phyloP scores from a whole-genome alignment of 164 flowering plant genomes.

The Macadamia integrifolia region DNA sequence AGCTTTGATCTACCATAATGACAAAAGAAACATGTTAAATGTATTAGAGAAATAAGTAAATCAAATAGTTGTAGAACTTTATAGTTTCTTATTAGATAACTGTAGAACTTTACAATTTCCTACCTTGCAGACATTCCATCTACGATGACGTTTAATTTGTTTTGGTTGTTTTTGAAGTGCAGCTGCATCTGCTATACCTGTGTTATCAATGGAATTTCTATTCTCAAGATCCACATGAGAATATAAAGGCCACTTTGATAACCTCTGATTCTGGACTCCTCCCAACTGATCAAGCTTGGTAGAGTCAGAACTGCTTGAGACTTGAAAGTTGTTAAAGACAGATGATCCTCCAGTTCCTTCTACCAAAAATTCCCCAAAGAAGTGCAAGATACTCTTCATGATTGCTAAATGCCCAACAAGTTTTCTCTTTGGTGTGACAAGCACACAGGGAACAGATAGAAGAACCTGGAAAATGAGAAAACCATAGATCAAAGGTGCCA shows the following conservation, averaged over 20 bases:
- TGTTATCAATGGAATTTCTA: constrained; percentile 27
- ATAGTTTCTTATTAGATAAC: constrained; percentile 13
- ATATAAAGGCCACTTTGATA: constrained; percentile 35
- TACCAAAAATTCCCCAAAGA: constrained; percentile 81
- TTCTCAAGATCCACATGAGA: constrained; percentile 38
- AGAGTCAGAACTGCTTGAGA: constrained; percentile 32
- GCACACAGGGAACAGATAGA: constrained; percentile 65
- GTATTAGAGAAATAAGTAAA: not conserved
- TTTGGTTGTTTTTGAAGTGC: constrained; percentile 33
- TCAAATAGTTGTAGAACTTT: not conserved
- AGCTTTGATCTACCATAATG: constrained; percentile 61
- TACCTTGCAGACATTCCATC: constrained; percentile 88
- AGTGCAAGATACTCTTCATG: constrained; percentile 70
- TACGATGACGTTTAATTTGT: constrained; percentile 69
- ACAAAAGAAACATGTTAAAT: constrained; percentile 4
- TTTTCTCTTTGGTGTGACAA: constrained; percentile 89
- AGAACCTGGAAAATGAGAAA: constrained; percentile 61
- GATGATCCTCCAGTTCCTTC: constrained; percentile 97
- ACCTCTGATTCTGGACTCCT: constrained; percentile 37
- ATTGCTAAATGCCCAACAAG: constrained; percentile 83
- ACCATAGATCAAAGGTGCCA: not conserved
- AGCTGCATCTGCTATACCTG: constrained; percentile 24
- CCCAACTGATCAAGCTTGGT: constrained; percentile 38
- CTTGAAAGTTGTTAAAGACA: constrained; percentile 47
- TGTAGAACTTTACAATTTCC: not conserved